These are phyloP conservation scores for Lactarius quietus DNA, from an alignment of 768 basidiomycete species.

Conservation along the genomic window DNA sequence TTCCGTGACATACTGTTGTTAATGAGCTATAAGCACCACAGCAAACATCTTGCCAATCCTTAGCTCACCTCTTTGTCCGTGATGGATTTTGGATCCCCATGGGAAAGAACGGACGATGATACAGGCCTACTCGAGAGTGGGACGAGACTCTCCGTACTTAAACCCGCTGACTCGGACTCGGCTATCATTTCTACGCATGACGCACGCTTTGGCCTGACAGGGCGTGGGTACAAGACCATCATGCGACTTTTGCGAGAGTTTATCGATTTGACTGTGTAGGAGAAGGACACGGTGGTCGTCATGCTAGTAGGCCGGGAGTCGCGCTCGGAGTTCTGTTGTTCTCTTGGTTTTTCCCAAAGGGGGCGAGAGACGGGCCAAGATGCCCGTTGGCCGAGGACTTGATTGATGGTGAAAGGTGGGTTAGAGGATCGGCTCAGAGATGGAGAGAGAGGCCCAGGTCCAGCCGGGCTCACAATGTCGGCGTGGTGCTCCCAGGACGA, in stretches of 20 bases:
- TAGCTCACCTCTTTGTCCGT: conserved; percentile 11
- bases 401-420: conserved; percentile 1
- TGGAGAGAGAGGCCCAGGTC: conserved; percentile 2
- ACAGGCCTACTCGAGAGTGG: conserved; percentile 5
- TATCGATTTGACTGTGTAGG: conserved; percentile 11
- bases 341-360: background rate
- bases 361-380: conserved; percentile 2
- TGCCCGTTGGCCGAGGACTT: background rate
- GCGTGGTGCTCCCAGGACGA: background rate
- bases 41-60: too few species aligned
- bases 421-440: background rate
- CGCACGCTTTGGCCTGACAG: conserved; percentile 1
- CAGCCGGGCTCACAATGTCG: background rate
- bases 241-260: conserved; percentile 20
- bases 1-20: background rate
- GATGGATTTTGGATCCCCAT: background rate
- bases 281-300: background rate
- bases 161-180: background rate
- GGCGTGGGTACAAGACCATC: conserved; percentile 8
- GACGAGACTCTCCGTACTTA: conserved; percentile 1
- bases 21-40: background rate
- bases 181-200: background rate
- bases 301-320: background rate
- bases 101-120: background rate
- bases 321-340: background rate